These are phyloP conservation scores for Gonapodya sp. DNA, from an alignment of 192 early-diverging fungal genomes.

Conservation along the genomic window DNA sequence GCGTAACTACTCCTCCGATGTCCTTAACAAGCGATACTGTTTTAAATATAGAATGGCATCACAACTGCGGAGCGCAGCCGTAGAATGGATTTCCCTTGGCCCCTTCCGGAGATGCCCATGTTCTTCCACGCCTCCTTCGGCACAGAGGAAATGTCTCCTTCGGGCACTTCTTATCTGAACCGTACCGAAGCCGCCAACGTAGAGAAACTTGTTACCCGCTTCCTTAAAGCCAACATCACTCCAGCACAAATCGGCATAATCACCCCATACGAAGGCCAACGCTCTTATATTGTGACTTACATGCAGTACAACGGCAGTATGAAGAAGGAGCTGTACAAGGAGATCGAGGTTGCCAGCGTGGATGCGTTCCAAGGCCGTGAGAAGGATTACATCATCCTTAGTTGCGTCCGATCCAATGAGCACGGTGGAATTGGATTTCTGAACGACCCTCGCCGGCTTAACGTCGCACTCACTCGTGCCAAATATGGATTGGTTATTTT, in stretches of 20 bases:
- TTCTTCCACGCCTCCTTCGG: conserved; percentile 90
- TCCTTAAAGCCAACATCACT: conserved; percentile 74
- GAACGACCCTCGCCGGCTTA: conserved; percentile 81
- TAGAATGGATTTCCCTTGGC: conserved; percentile 94
- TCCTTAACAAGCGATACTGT: too few relatives aligned
- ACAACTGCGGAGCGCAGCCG: conserved; percentile 83
- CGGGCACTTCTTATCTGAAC: conserved; percentile 96
- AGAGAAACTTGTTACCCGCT: conserved; percentile 92
- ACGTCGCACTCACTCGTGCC: conserved; percentile 83
- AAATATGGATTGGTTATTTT: conserved; percentile 90
- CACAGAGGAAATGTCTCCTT: conserved; percentile 91
- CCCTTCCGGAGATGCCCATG: conserved; percentile 84
- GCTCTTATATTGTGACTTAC: conserved; percentile 87
- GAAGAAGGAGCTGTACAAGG: conserved; percentile 91
- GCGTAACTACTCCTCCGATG: neutral
- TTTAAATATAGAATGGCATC: conserved; percentile 66
- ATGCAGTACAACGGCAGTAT: conserved; percentile 90
- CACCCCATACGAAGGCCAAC: conserved; percentile 98
- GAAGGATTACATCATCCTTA: conserved; percentile 98
- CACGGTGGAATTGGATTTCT: conserved; percentile 93
- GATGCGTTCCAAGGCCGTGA: conserved; percentile 99
- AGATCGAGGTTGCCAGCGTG: conserved; percentile 96
- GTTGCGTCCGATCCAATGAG: conserved; percentile 95
- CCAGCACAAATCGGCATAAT: conserved; percentile 95
- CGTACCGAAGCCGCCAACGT: conserved; percentile 92